phyloP scores from a whole-genome alignment of 2,329 filamentous ascomycete genomes.

The Aspergillus chevalieri region DNA sequence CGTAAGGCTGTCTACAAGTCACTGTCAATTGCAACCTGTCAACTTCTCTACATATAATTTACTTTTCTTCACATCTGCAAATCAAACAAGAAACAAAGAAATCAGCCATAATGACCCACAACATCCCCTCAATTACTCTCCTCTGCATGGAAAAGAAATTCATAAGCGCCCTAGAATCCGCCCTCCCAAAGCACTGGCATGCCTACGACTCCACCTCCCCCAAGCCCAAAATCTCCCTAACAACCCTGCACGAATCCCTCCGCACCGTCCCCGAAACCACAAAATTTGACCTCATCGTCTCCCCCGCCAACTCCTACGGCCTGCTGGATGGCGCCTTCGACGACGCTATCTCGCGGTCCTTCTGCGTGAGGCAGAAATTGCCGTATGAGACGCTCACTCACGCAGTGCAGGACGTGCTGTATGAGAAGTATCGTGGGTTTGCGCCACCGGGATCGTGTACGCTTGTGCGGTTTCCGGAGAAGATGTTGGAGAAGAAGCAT shows the following conservation, averaged over 20 bases:
- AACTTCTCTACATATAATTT: no score
- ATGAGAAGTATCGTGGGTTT: slow-evolving; percentile 45
- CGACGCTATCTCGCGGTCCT: slow-evolving; percentile 47
- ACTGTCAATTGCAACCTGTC: no score
- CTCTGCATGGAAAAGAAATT: slow-evolving; percentile 38
- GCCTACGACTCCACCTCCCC: slow-evolving; percentile 14
- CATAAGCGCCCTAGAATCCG: slow-evolving; percentile 37
- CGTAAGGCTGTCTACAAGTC: no score
- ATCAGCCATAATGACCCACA: slow-evolving; percentile 15
- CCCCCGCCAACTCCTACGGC: slow-evolving; percentile 51
- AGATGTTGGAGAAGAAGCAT: slow-evolving; percentile 20
- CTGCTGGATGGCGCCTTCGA: slow-evolving; percentile 52
- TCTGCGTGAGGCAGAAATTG: slow-evolving; percentile 34
- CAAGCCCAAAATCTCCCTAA: slow-evolving; percentile 32
- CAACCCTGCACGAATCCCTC: slow-evolving; percentile 32
- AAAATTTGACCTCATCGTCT: slow-evolving; percentile 47
- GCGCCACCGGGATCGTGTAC: slow-evolving; percentile 48
- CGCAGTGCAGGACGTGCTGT: slow-evolving; percentile 41
- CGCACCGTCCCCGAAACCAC: slow-evolving; percentile 28
- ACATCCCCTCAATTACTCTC: slow-evolving; percentile 38
- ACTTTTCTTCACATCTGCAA: background rate
- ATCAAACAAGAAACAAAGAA: background rate
- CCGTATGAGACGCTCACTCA: slow-evolving; percentile 46
- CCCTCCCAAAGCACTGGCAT: slow-evolving; percentile 27
- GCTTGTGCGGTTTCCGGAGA: slow-evolving; percentile 40